Base-by-base conservation (phyloP, 2,329 filamentous ascomycete genomes). In the Drechmeria coniospora region DNA sequence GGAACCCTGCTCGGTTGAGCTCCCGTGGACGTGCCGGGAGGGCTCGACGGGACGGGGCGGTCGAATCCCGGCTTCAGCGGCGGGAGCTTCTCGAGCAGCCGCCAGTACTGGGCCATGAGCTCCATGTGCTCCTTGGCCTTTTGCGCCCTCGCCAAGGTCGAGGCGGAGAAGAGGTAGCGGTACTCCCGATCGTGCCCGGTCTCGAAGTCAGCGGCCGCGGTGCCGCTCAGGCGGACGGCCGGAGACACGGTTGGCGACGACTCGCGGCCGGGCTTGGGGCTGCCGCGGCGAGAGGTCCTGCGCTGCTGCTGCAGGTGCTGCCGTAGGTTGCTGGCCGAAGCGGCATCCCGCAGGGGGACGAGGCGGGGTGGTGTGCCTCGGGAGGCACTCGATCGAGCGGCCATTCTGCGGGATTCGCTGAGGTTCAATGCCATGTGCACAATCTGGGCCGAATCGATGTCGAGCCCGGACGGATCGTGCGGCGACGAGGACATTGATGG, bases 361-460 rank as follows among this genome's bases (percentile, higher is more conserved):
- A 65, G 56, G 22, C 55, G 59, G 25, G 59, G 68, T 17, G 55
- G 68, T 20, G 56, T 57, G 30, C 50, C 66, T 45, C 46, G 70
- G 30, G 44, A 69, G 39, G 52, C 65, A 49, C 47, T 73, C 51
- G 58, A 66, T 51, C 60, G 68, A 50, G 57, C 71, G 35, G 61
- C 79, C 53, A 64, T 65, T 45, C 72, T 71, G 37, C 74, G 71
- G 44, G 77, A 81, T 51, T 94, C 83, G 56, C 80, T 92, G 27
- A 95, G 55, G 37, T 78, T 90, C 40, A 95, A 56, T 2, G 87
- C 87, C 68, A 95, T 80, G 44, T 84, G 84, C 23, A 95, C 83
- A 37, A 95, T 92, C 50, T 93, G 81, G 4, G 78, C 72, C 6
- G 86, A 79, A 44, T 94, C 86, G 33, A 79, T 65, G 41, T 83